Conservation (phyloP, 2,329 filamentous ascomycete genomes). For the Aspergillus brasiliensis region DNA sequence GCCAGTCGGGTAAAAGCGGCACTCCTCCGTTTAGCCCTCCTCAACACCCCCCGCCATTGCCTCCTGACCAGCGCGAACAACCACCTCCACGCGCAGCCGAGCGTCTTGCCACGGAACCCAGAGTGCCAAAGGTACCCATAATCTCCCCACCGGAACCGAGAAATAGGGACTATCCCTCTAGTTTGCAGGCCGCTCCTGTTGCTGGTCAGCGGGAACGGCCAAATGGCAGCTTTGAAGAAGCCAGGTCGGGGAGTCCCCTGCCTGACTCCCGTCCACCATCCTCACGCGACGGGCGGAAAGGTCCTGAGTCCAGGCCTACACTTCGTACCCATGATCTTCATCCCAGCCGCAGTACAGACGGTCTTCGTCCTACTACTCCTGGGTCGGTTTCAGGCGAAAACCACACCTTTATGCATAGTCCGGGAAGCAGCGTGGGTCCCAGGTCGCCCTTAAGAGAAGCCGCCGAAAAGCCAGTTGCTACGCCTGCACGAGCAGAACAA, state of each 20-base stretch:
- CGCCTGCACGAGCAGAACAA: constrained; percentile 35
- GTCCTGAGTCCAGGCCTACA: constrained; percentile 22
- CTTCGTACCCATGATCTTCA: constrained; percentile 24
- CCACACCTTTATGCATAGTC: constrained; percentile 21
- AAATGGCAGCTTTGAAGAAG: constrained; percentile 23
- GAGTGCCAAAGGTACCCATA: constrained; percentile 16
- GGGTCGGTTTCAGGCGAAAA: constrained; percentile 29
- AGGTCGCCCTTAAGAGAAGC: constrained; percentile 33
- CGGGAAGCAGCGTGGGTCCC: constrained; percentile 31
- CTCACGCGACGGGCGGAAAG: constrained; percentile 30
- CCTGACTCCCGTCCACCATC: constrained; percentile 29
- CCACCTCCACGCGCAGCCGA: constrained; percentile 28
- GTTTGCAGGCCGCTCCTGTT: constrained; percentile 15
- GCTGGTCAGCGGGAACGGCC: constrained; percentile 13
- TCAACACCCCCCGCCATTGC: constrained; percentile 27
- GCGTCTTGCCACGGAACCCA: constrained; percentile 22
- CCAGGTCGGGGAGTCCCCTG: constrained; percentile 21
- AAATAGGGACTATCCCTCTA: constrained; percentile 23
- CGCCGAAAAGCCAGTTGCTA: constrained; percentile 36
- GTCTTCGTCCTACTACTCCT: constrained; percentile 33
- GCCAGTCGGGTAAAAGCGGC: constrained; percentile 35
- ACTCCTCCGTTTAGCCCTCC: constrained; percentile 35
- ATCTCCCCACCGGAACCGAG: constrained; percentile 25
- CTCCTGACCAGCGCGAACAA: constrained; percentile 26
- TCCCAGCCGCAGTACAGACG: constrained; percentile 28